These are phyloP conservation scores for Nitzschia inconspicua DNA, from an alignment of 108 stramenopile genomes.

Conservation along the genomic window DNA sequence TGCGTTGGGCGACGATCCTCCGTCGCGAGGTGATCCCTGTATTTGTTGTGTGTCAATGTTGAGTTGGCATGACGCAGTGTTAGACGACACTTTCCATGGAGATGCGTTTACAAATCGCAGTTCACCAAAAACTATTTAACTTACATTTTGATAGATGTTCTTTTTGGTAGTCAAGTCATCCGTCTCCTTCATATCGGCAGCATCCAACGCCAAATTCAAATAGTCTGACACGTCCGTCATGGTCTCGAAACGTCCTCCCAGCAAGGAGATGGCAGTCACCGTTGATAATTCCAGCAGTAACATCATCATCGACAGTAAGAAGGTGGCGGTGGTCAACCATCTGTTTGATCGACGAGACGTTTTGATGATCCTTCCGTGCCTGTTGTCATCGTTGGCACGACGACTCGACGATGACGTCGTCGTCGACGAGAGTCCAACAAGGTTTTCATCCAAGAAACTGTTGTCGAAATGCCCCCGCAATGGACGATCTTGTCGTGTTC, in stretches of 20 bases:
- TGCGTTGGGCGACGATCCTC: not conserved
- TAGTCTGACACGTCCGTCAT: constrained; percentile 22
- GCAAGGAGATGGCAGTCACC: constrained; percentile 1
- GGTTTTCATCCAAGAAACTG: too few species aligned
- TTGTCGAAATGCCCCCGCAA: too few species aligned
- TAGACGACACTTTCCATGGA: not conserved
- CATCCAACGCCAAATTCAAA: constrained; percentile 26
- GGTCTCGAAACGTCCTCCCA: constrained; percentile 27
- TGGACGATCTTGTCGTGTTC: too few species aligned
- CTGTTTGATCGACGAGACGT: not conserved
- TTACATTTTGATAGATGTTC: constrained; percentile 24
- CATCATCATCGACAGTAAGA: too few species aligned
- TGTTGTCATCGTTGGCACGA: not conserved
- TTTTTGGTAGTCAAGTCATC: constrained; percentile 6
- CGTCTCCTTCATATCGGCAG: constrained; percentile 29
- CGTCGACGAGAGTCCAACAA: not conserved
- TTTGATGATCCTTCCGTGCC: not conserved
- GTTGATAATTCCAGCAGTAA: not conserved
- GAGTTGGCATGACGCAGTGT: not conserved
- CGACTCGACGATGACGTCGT: too few species aligned
- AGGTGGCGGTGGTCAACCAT: not conserved
- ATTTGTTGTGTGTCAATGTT: not conserved
- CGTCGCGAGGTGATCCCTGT: not conserved
- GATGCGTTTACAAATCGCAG: not conserved
- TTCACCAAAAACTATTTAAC: not conserved